Evolutionary conservation across 2,329 filamentous ascomycete genomes (phyloP), one percentile per base, ranked within the genome.

Genomic region (Colletotrichum somersetense): DNA sequence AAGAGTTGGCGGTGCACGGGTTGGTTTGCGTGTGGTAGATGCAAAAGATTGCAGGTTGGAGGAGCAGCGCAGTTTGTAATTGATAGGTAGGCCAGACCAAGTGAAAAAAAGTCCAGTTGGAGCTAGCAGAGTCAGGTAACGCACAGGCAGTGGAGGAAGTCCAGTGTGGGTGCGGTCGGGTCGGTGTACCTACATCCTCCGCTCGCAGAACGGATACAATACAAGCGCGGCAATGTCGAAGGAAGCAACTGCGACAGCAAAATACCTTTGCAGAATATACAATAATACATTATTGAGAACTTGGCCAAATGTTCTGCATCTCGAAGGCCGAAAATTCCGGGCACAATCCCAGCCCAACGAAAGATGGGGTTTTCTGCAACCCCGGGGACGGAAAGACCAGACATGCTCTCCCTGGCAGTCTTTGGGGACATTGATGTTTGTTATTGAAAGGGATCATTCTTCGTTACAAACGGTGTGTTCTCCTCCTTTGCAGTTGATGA

Each of bases 31-130:
- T 42, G 44, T 50, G 59, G 46, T n/a, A 63, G 46, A 30, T 53
- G 61, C 61, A 52, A 56, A 33, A 44, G 26, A 30, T 35, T 64
- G 62, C 10, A 44, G 26, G 18, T 55, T 42, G 35, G 20, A 44
- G 23, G 26, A 44, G 50, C 50, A 18, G 35, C 61, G 35, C 52
- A 56, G 53, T 38, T n/a, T 40, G 38, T 42, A 23, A 42, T 23
- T 44, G 30, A 23, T 26, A 44, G n/a, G 48, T 33, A 46, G 23
- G 46, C 46, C 48, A 56, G 52, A 46, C 11, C 38, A 56, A 5
- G 18, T 55, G 23, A 56, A 64, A 64, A 64, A 64, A 64, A 46
- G 50, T n/a, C 50, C 50, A 64, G 52, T 64, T 56, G 62, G 62
- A 64, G 38, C 62, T 64, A 64, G 50, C 12, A 64, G 50, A 64